Base-by-base conservation (phyloP, 1,139 yeast species). In the Candida buenavistaensis region DNA sequence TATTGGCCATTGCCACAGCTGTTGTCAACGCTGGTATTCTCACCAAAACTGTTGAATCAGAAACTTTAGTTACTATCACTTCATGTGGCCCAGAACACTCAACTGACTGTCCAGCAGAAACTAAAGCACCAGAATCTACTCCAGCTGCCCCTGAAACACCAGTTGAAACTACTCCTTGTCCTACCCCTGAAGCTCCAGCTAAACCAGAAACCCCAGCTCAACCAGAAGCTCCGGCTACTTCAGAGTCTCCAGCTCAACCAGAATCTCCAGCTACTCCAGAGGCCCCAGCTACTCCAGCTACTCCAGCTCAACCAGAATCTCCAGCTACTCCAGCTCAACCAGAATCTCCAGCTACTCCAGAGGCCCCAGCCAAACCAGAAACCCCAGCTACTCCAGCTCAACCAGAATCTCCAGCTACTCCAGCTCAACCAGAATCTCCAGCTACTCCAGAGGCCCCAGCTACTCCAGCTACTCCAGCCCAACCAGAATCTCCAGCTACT, bases 51-150 rank as follows among this genome's bases (percentile, higher is more conserved):
- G 63, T 54, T 41, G 38, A 35, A 25, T 28, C 43, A 22, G 16
- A 36, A 38, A 42, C 46, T 22, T 24, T 41, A 14, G 67, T 60
- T 38, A 66, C 73, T 55, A 59, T 69, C 60, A 67, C 74, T 46
- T 59, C 62, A 44, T 69, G 75, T 61, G 72, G 54, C 47, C 48
- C 59, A 28, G 45, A 51, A 29, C 15, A 6, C 12, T n/a, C n/a
- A n/a, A 59, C 71, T 43, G 50, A 64, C 59, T 68, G 72, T 51
- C 73, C 75, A 60, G 65, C 61, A 44, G 41, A 38, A 19, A 14
- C n/a, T n/a, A n/a, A n/a, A n/a, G n/a, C n/a, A n/a, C n/a, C n/a
- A n/a, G n/a, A n/a, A n/a, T 3, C 26, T 14, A 14, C 23, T 17
- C 29, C 22, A 26, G 25, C 30, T 12, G 15, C 30, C 6, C 14